Base-by-base conservation (phyloP, 257 asterid genomes). In the Solanum phureja region DNA sequence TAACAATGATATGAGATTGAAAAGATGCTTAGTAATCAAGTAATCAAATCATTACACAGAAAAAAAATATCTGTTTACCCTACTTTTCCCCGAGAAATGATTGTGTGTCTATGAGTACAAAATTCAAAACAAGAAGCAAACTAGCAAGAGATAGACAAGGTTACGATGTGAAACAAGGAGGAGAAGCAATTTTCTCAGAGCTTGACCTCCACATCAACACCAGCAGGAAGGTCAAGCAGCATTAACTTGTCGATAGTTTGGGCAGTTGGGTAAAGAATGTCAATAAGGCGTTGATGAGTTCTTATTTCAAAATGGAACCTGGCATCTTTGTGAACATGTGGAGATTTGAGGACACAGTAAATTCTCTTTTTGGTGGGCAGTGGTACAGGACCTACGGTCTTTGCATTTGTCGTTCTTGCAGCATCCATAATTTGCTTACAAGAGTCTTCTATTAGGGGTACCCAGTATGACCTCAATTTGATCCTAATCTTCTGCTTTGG, bases 121-220 rank as follows among this genome's bases (percentile, higher is more conserved):
- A 81, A 79, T 79, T 2, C 66, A 79, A 81, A 46, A 81, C 29
- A 1, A 9, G 42, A 81, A 81, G 29, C 1, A 10, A 16, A 81
- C 42, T 81, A 44, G 29, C 2, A 74, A 27, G 14, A 38, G 27
- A 60, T 34, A 64, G 38, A 24, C 38, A 85, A 52, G 31, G 81
- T 38, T 82, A 87, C 81, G 85, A 44, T 2, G 16, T 6, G 5
- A 35, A 34, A 58, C 11, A 6, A 37, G 16, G 14, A 24, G 38
- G 44, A 73, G 68, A 46, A 35, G 12, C 3, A 13, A 35, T 8
- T 62, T 72, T 44, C 77, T 95, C 92, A 96, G 66, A 96, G 98
- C 95, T 96, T 94, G 84, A 96, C 99, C 94, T 96, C 99, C n/a
- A 96, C 99, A 66, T 97, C 99, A 34, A 97, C 99, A 4, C 99